Base-by-base conservation (phyloP, 148 eudicot species). In the Chenopodium formosanum region DNA sequence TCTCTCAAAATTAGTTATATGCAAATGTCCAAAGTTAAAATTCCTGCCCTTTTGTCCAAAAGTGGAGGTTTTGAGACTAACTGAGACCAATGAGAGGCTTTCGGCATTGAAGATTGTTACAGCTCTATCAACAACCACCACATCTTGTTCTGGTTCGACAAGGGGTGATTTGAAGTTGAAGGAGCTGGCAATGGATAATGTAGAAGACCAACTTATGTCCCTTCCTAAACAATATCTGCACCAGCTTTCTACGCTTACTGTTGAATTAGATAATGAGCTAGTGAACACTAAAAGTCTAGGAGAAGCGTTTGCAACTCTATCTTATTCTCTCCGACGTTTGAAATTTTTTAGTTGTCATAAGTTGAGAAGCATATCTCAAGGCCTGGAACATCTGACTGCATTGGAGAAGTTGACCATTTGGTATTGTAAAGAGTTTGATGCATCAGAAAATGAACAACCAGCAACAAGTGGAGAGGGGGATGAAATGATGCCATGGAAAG, bases 401-500 rank as follows among this genome's bases (percentile, higher is more conserved):
- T 7, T 86, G 20, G 79, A 65, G 16, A 58, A 72, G 12, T 14
- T 84, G 78, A 12, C 46, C 2, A 4, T 83, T 29, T 14, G 23
- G 58, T 7, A 4, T 1, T 83, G 83, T 62, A 31, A 31, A 31
- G 32, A 31, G 32, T 31, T 31, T 31, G 0, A n/a, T 29, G 68
- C 79, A 5, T 73, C 83, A 58, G 37, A 0, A 34, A 34, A 34
- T 34, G 37, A 34, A 34, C 37, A 34, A 34, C 60, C 9, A 16
- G 4, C n/a, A 73, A 32, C 8, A 34, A 34, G 37, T 52, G 58
- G 58, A 52, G 74, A 75, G 31, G 75, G 69, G 22, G 37, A 34
- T 34, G 37, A 34, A 34, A 34, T 34, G 37, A 75, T 79, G 87
- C 76, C 85, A 31, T 86, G 83, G 83, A 83, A 80, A 77, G 74